Base-by-base conservation (phyloP, 768 basidiomycete genomes). In the Lyophyllum semitale region DNA sequence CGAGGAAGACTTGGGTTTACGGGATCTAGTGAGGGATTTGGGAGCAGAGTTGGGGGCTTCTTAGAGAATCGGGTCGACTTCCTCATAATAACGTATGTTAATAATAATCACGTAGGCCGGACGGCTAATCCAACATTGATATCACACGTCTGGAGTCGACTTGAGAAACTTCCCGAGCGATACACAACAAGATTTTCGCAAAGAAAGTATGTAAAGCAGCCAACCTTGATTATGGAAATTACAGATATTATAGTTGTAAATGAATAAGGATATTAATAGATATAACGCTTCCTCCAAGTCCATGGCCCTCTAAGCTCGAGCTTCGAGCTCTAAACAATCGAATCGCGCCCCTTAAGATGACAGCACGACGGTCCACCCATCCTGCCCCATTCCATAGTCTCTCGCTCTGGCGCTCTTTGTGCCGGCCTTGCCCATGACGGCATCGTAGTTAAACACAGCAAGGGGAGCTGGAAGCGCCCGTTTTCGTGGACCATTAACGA, bases 1-100 rank as follows among this genome's bases (percentile, higher is more conserved):
- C 37, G 85, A 87, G 61, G 58, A 61, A 53, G 60, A 63, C 20
- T n/a, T 65, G 15, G 64, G 64, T 20, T 54, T 65, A 17, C 48
- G 60, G 17, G 25, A 54, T 51, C 41, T 65, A 8, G 53, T 65
- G 8, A 55, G 53, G 29, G 46, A 57, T 20, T 43, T 64, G 23
- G 61, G 50, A 25, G 46, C 50, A 13, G 44, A 56, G 26, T 20
- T 23, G 48, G 32, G 20, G 30, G 18, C 18, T 37, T 15, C 37
- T 29, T 29, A 4, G 44, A 18, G 26, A 11, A 23, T 42, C 8
- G 4, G 22, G 23, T n/a, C 8, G 22, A 38, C 7, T 5, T 38
- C n/a, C 37, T 5, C 37, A n/a, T 15, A 15, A 18, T 38, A 18
- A n/a, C 15, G 15, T 15, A 18, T 38, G 37, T 38, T 7, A 5